A percentile compares a stretch with the other conserved stretches of the same genome.
These are phyloP conservation scores for Nematocida parisii DNA, from an alignment of 371 early-diverging fungal genomes.

Conservation along the genomic window DNA sequence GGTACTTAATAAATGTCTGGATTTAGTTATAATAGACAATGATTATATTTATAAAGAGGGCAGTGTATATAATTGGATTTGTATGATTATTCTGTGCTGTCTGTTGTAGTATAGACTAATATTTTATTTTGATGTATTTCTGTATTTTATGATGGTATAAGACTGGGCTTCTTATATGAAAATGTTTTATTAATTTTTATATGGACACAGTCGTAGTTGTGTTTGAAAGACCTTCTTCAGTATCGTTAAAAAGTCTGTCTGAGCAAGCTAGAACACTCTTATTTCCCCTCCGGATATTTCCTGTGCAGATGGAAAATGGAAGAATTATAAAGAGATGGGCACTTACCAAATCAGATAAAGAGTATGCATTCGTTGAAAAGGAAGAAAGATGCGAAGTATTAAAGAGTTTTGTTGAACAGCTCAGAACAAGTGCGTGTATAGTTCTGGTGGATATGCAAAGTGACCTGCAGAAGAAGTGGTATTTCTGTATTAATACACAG, in stretches of 20 bases:
- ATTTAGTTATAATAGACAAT: too few species aligned
- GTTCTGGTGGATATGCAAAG: slow-evolving; percentile 20
- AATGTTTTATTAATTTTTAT: slow-evolving; percentile 9
- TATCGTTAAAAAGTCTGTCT: slow-evolving; percentile 12
- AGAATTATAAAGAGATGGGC: slow-evolving; percentile 44
- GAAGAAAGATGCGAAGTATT: slow-evolving; percentile 28
- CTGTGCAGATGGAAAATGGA: slow-evolving; percentile 32
- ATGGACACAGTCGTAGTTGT: slow-evolving; percentile 47
- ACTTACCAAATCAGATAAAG: slow-evolving; percentile 16
- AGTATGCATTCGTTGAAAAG: slow-evolving; percentile 21
- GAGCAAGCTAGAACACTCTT: background rate
- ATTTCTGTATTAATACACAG: slow-evolving; percentile 6
- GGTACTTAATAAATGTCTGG: too few species aligned
- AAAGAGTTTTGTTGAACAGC: slow-evolving; percentile 8
- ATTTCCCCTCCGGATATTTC: slow-evolving; percentile 32
- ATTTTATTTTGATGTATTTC: too few species aligned
- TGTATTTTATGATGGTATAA: too few species aligned
- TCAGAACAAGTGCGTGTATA: slow-evolving; percentile 28
- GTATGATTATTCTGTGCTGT: too few species aligned
- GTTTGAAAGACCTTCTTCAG: slow-evolving; percentile 3
- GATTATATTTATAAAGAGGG: too few species aligned
- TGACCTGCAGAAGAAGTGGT: too few species aligned
- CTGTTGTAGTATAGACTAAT: too few species aligned
- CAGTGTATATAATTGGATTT: too few species aligned
- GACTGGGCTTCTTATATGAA: background rate